Conservation (phyloP, 2,329 filamentous ascomycete genomes). For the Fusarium gaditjirri region DNA sequence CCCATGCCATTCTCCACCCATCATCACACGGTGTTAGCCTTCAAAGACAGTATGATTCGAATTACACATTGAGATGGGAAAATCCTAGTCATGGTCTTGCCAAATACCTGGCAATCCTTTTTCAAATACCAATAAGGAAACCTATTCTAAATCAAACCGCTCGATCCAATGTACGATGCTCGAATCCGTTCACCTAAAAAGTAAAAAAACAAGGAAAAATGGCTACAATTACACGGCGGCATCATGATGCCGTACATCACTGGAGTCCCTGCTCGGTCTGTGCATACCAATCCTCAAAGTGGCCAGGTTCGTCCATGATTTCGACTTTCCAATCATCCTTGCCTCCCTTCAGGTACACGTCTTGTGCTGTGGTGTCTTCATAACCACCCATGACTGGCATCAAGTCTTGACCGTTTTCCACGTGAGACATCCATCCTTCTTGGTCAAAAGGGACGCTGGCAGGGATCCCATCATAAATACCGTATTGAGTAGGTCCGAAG, state of each 20-base stretch:
- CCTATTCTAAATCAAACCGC: constrained; percentile 25
- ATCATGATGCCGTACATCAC: constrained; percentile 5
- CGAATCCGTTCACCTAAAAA: constrained; percentile 4
- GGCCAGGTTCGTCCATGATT: constrained; percentile 46
- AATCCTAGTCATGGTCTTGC: not conserved
- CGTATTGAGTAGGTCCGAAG: constrained; percentile 19
- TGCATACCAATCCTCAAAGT: constrained; percentile 49
- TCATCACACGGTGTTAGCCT: not conserved
- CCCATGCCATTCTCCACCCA: not conserved
- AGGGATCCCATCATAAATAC: constrained; percentile 20
- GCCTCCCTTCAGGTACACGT: constrained; percentile 48
- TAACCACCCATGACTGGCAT: constrained; percentile 20
- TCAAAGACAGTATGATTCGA: not conserved
- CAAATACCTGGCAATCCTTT: not conserved
- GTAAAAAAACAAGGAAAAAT: constrained; percentile 16
- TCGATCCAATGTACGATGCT: constrained; percentile 19
- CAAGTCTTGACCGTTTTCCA: constrained; percentile 16
- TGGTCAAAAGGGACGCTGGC: constrained; percentile 16
- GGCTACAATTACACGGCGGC: constrained; percentile 1
- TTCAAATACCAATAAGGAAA: constrained; percentile 4
- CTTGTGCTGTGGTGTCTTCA: constrained; percentile 34
- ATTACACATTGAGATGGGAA: not conserved
- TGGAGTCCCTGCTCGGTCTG: constrained; percentile 42
- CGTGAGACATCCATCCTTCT: constrained; percentile 22
- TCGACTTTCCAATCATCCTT: constrained; percentile 51